Conservation (phyloP, 169 alveolate species). For the Cryptosporidium andersoni region DNA sequence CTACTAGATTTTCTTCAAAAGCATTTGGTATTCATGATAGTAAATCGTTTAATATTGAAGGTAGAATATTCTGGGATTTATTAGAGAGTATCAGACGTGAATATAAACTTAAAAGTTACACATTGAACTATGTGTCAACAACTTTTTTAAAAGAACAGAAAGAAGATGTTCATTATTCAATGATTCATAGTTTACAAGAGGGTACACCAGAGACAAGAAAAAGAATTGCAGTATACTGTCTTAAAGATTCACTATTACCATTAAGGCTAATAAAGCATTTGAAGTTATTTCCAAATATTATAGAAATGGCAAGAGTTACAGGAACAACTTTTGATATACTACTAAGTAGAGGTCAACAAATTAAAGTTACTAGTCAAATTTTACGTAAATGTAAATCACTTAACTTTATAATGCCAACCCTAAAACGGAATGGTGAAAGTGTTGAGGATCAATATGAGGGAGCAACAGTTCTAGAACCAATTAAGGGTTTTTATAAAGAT, state of each 20-base stretch:
- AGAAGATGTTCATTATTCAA: conserved; percentile 98
- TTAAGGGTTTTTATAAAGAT: conserved; percentile 91
- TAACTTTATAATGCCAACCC: conserved; percentile 91
- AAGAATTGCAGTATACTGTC: conserved; percentile 98
- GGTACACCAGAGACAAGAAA: conserved; percentile 95
- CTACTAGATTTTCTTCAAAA: conserved; percentile 85
- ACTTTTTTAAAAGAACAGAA: conserved; percentile 96
- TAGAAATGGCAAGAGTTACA: conserved; percentile 99
- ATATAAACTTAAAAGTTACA: conserved; percentile 94
- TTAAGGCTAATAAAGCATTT: conserved; percentile 94
- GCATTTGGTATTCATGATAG: conserved; percentile 92
- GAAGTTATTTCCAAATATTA: conserved; percentile 93
- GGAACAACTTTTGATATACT: conserved; percentile 95
- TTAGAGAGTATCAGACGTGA: conserved; percentile 94
- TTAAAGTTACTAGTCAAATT: conserved; percentile 95
- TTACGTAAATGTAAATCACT: conserved; percentile 89
- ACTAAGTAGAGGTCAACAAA: conserved; percentile 93
- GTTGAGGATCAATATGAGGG: conserved; percentile 88
- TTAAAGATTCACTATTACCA: conserved; percentile 98
- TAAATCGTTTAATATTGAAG: conserved; percentile 92
- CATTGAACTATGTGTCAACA: conserved; percentile 96
- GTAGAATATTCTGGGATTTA: conserved; percentile 97
- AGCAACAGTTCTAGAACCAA: conserved; percentile 94
- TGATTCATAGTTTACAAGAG: conserved; percentile 91
- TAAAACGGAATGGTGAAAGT: conserved; percentile 43